Evolutionary conservation across 768 basidiomycete species (phyloP).

Genomic region (Leccinellum rugosiceps): DNA sequence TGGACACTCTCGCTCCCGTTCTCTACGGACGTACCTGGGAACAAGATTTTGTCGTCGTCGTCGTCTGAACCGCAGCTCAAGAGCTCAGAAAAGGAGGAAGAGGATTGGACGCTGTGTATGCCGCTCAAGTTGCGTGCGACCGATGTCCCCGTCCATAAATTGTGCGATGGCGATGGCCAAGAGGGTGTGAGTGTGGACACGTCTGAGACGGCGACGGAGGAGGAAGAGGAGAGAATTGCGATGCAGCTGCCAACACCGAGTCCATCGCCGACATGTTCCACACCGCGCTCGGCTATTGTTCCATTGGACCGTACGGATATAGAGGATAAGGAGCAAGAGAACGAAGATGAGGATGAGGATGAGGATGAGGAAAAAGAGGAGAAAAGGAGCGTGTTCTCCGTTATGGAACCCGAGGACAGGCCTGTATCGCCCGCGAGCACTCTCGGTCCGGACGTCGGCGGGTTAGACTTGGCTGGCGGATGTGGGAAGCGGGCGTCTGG

Average conservation of each 20-base stretch:
- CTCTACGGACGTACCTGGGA: constrained; percentile 26
- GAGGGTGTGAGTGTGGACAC: constrained; percentile 4
- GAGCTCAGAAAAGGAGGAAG: constrained; percentile 5
- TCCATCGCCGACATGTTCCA: constrained; percentile 23
- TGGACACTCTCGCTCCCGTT: constrained; percentile 33
- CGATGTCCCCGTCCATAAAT: neutral
- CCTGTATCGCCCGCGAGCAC: constrained; percentile 17
- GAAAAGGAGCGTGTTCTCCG: neutral
- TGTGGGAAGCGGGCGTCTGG: constrained; percentile 32
- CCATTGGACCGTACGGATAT: constrained; percentile 2
- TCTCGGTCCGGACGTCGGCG: constrained; percentile 26
- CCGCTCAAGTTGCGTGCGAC: constrained; percentile 21
- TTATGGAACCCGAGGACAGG: neutral
- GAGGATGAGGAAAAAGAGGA: neutral
- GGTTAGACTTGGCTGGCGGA: constrained; percentile 29
- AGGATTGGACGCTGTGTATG: constrained; percentile 35
- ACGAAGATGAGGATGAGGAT: neutral
- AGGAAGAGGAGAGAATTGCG: neutral
- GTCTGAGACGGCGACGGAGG: neutral
- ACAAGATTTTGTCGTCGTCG: constrained; percentile 12
- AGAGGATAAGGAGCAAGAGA: neutral
- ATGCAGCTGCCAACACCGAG: constrained; percentile 28
- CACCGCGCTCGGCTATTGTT: neutral
- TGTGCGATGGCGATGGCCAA: neutral
- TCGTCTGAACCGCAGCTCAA: neutral